Percentiles rank a stretch among this genome's conserved stretches.
These are phyloP conservation scores for Letharia lupina DNA, from an alignment of 495 filamentous ascomycete species.

Conservation along the genomic window DNA sequence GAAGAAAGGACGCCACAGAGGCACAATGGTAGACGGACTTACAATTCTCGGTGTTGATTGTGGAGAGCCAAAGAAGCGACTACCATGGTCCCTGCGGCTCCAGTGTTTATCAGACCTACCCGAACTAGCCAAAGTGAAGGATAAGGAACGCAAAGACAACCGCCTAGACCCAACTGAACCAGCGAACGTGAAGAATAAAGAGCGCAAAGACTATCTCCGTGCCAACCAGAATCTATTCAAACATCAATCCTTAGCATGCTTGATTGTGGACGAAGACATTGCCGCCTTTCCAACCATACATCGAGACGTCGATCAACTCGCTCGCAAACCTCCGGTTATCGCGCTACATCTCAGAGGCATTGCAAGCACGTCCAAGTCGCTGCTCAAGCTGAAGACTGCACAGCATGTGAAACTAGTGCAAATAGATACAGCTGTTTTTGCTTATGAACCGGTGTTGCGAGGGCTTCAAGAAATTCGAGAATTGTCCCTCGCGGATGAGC, in stretches of 20 bases:
- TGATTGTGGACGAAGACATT: conserved; percentile 43
- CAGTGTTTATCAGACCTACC: too few relatives aligned
- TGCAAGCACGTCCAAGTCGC: conserved; percentile 34
- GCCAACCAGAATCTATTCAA: conserved; percentile 45
- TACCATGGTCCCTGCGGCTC: conserved; percentile 40
- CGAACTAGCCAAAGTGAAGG: too few relatives aligned
- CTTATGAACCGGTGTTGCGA: conserved; percentile 61
- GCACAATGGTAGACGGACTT: conserved; percentile 28
- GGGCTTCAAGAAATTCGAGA: conserved; percentile 49
- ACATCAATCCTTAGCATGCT: conserved; percentile 54
- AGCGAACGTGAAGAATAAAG: conserved; percentile 7
- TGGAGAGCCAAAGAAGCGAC: conserved; percentile 25
- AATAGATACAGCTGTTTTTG: conserved; percentile 61
- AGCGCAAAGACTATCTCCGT: conserved; percentile 40
- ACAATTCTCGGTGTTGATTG: conserved; percentile 29
- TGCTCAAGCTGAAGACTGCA: conserved; percentile 34
- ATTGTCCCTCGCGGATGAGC: conserved; percentile 43
- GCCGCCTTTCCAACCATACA: conserved; percentile 56
- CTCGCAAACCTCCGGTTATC: conserved; percentile 39
- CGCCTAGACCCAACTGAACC: too few relatives aligned
- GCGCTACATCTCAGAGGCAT: conserved; percentile 44
- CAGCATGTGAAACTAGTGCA: conserved; percentile 37
- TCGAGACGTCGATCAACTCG: conserved; percentile 47
- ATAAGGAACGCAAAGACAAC: too few relatives aligned
- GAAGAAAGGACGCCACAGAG: conserved; percentile 36